These are phyloP conservation scores for Chenopodium album DNA, from an alignment of 148 eudicot genomes.

Conservation along the genomic window DNA sequence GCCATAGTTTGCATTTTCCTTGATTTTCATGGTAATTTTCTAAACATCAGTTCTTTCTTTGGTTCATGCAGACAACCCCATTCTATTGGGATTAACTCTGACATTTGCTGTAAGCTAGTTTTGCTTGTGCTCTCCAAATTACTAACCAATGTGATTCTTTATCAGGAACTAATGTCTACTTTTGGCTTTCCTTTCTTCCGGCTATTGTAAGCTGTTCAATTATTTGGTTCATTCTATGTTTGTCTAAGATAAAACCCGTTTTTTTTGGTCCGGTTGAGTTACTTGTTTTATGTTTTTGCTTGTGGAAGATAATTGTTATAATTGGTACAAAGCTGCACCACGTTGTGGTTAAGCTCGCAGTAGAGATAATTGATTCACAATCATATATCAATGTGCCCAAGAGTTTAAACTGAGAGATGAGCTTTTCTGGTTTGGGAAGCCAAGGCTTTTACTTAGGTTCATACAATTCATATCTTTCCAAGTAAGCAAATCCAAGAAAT, in stretches of 20 bases:
- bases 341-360: slow-evolving; percentile 69
- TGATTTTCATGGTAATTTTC: slow-evolving; percentile 67
- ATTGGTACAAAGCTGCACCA: slow-evolving; percentile 71
- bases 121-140: neutral
- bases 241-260: neutral
- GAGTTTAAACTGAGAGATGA: slow-evolving; percentile 67
- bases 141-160: slow-evolving; percentile 12
- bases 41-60: neutral
- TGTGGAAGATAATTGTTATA: slow-evolving; percentile 46
- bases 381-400: slow-evolving; percentile 36
- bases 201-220: slow-evolving; percentile 51
- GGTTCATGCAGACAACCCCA: neutral
- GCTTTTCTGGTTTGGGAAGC: slow-evolving; percentile 77
- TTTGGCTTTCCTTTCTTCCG: slow-evolving; percentile 75
- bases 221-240: neutral
- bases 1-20: slow-evolving; percentile 60
- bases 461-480: slow-evolving; percentile 78
- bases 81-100: too few species aligned
- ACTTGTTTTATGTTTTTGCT: neutral
- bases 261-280: neutral
- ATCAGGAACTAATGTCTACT: slow-evolving; percentile 68
- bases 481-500: slow-evolving; percentile 30
- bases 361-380: slow-evolving; percentile 54
- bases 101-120: neutral
- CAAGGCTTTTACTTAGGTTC: slow-evolving; percentile 57